phyloP scores from a whole-genome alignment of 805 yeast species.

The Tetrapisispora pingtungensis region DNA sequence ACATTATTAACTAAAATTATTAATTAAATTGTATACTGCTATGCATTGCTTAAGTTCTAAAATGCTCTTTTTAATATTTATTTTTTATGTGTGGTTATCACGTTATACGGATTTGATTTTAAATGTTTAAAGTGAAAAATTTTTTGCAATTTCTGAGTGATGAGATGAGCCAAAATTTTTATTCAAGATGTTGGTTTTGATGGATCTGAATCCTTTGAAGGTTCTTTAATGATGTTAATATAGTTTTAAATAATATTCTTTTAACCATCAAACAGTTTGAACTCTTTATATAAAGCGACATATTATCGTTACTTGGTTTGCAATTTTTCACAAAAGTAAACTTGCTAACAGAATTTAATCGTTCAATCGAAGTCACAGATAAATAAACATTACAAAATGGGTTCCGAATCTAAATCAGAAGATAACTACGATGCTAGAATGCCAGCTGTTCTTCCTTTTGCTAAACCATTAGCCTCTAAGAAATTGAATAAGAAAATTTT shows the following conservation, averaged over 20 bases:
- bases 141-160: not conserved
- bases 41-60: too few relatives aligned
- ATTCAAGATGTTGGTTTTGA: not conserved
- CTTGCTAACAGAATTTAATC: too few relatives aligned
- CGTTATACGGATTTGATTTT: not conserved
- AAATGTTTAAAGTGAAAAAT: not conserved
- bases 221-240: not conserved
- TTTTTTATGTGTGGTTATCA: not conserved
- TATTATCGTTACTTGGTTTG: too few relatives aligned
- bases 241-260: too few relatives aligned
- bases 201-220: too few relatives aligned
- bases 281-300: too few relatives aligned
- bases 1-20: too few relatives aligned
- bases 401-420: constrained; percentile 27
- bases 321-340: too few relatives aligned
- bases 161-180: not conserved
- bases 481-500: constrained; percentile 90
- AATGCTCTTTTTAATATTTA: too few relatives aligned
- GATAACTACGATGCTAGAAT: constrained; percentile 90
- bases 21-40: too few relatives aligned
- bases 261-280: not conserved
- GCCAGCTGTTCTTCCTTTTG: constrained; percentile 85
- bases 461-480: constrained; percentile 91
- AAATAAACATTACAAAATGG: not conserved
- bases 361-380: not conserved